These are phyloP conservation scores for Pyrus bretschneideri DNA, from an alignment of 306 rosid species.

Conservation along the genomic window DNA sequence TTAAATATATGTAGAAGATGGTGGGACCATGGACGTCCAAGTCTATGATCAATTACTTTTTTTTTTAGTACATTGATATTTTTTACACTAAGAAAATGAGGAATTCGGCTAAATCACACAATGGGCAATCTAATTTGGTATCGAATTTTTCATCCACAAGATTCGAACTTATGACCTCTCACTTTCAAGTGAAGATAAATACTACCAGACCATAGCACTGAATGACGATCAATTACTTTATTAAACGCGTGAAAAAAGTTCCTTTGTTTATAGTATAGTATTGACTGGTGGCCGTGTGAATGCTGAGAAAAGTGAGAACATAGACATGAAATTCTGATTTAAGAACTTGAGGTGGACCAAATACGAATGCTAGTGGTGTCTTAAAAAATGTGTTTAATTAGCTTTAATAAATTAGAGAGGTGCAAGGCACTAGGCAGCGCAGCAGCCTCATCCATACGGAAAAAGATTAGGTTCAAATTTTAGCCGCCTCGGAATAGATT, in stretches of 20 bases:
- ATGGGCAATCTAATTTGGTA: too few species aligned
- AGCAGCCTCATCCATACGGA: not conserved
- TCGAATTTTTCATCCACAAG: rapidly evolving
- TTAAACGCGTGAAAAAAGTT: too few species aligned
- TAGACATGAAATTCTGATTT: not conserved
- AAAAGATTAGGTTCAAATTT: not conserved
- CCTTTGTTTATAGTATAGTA: too few species aligned
- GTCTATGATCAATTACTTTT: not conserved
- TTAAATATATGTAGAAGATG: too few species aligned
- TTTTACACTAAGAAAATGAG: rapidly evolving
- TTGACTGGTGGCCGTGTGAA: not conserved
- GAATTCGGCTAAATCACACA: too few species aligned
- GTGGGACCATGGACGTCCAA: too few species aligned
- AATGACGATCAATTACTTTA: not conserved
- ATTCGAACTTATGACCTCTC: too few species aligned
- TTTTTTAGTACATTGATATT: too few species aligned
- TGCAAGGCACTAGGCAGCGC: not conserved
- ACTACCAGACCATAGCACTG: rapidly evolving
- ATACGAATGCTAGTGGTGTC: not conserved
- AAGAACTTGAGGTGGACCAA: not conserved
- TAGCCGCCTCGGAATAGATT: not conserved
- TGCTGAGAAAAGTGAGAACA: not conserved
- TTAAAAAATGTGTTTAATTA: not conserved
- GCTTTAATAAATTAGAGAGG: not conserved
- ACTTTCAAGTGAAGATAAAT: too few species aligned